Percentiles rank a stretch among this genome's conserved stretches.
These are phyloP conservation scores for Wickerhamiella siamensis DNA, from an alignment of 805 yeast genomes.

Conservation along the genomic window DNA sequence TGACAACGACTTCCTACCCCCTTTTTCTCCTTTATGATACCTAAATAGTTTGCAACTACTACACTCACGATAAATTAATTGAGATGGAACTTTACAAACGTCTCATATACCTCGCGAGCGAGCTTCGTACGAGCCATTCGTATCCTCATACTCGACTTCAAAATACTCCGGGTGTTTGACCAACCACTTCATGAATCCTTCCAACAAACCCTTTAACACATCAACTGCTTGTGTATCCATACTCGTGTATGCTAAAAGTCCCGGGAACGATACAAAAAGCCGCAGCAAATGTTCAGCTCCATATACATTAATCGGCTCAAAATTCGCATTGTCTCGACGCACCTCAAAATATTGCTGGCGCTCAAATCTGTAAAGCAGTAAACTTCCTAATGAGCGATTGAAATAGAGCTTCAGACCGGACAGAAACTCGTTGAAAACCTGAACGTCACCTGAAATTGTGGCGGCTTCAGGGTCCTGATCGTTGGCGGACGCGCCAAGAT, in stretches of 20 bases:
- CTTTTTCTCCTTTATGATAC: conserved; percentile 2
- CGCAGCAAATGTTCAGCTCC: conserved; percentile 77
- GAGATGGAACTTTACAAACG: background rate
- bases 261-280: conserved; percentile 66
- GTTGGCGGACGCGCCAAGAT: conserved; percentile 3
- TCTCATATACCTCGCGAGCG: conserved; percentile 15
- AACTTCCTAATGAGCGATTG: conserved; percentile 53
- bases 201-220: conserved; percentile 40
- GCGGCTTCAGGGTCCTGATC: conserved; percentile 6
- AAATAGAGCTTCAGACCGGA: conserved; percentile 61
- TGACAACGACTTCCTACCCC: conserved; percentile 11
- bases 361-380: conserved; percentile 62
- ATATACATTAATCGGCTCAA: conserved; percentile 37
- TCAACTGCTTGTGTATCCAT: conserved; percentile 66
- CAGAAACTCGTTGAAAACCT: conserved; percentile 51
- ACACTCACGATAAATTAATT: background rate
- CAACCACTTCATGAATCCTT: conserved; percentile 39
- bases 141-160: conserved; percentile 30
- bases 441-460: conserved; percentile 27
- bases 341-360: conserved; percentile 54
- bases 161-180: conserved; percentile 30
- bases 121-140: conserved; percentile 26
- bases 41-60: background rate
- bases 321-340: conserved; percentile 20
- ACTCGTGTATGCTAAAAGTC: conserved; percentile 58